Evolutionary conservation across 2,329 filamentous ascomycete genomes (phyloP), one percentile per base, ranked within the genome.

Genomic region (Colletotrichum sp.): DNA sequence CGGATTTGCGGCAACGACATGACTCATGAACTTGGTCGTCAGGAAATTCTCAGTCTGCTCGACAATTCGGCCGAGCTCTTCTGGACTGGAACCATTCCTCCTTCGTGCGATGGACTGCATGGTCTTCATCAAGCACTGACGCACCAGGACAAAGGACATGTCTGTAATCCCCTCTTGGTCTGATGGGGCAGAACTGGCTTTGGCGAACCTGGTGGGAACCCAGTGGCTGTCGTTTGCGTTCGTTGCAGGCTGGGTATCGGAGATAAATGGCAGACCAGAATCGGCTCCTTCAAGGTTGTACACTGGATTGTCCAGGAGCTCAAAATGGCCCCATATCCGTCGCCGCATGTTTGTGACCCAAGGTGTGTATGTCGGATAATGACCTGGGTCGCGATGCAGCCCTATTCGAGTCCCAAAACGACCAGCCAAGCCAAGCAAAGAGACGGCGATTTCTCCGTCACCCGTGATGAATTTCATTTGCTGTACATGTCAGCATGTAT

Each of bases 221-320:
- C 77, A 78, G 38, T 78, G 71, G n/a, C 26, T 67, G n/a, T 78
- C 76, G 64, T 78, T 78, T 16, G 75, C 70, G 32, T 78, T 78
- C 8, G 64, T 66, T 6, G 76, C 60, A 3, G 71, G 71, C 36
- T 56, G 75, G 6, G 67, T 73, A 34, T 77, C 75, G 32, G 74
- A 72, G 8, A 77, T 66, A 34, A 71, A 69, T 2, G 77, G 60
- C 24, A 78, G 55, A 15, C 68, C 71, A 16, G 77, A 78, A 21
- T 78, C 77, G 12, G 76, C 76, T 15, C 77, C 76, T 24, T 78
- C 77, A 4, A 69, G 69, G 34, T 78, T 78, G 43, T 77, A 78
- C 32, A 58, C 7, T 8, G 74, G 77, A 24, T 77, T 78, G 60
- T 78, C 77, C 56, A 78, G 43, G 16, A 77, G 36, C n/a, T 78